Evolutionary conservation across 139 green algal genomes (phyloP), one percentile per base, ranked within the genome.

Genomic region (Deuterostichococcus epilithicus): DNA sequence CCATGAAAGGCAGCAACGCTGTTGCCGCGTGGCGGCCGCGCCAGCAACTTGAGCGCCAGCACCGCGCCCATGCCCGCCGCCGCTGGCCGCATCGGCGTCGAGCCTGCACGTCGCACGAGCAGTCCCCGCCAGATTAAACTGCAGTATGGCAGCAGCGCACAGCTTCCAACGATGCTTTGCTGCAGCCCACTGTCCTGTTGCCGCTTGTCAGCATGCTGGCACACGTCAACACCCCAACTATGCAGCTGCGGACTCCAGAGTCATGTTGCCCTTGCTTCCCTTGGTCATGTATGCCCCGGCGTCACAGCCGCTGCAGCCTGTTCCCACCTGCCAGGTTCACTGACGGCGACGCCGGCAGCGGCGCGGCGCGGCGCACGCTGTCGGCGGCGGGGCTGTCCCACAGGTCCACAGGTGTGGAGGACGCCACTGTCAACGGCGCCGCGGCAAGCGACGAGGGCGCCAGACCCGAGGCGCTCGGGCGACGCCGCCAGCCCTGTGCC

Each of bases 21-120:
- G 73, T 78, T 87, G 52, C 80, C 80, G 25, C 82, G 38, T 1
- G 82, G 76, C 18, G 70, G 60, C 22, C 79, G 72, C 58, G 77
- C 66, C 77, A 87, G 72, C 45, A 86, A 23, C 70, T 86, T 86
- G 33, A 87, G 34, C 5, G 72, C 73, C 25, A 66, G 33, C 13
- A 68, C 66, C 28, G 32, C 42, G 32, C 33, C 69, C 2, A 35
- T 69, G 32, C 32, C 47, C 33, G 45, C 72, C 32, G 52, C 35
- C 22, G 42, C 47, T 33, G 30, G 67, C 52, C 67, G 45, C 33
- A 42, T 33, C 8, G 67, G 35, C 4, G 67, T 32, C 42, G 65
- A 39, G 4, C 20, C 71, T 28, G 32, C 32, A 42, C 44, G 65
- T 35, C 58, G 34, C 63, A 63, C 15, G 32, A 59, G 45, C 47